Percentiles rank a stretch among this genome's conserved stretches.
Conservation (phyloP, 2,329 filamentous ascomycete species). For the Microdochium nivale region DNA sequence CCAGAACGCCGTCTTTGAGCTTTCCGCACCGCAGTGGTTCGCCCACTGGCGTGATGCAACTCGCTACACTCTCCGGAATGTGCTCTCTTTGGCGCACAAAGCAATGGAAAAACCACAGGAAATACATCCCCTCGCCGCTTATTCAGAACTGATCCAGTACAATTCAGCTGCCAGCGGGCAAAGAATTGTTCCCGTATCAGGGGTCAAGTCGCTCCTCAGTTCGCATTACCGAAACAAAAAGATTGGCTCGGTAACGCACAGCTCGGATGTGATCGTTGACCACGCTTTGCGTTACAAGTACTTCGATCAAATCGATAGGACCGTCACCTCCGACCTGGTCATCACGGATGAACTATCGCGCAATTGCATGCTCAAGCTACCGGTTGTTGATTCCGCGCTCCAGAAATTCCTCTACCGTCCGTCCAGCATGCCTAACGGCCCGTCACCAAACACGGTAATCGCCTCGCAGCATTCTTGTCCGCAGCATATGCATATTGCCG, state of each 20-base stretch:
- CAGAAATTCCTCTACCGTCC: conserved; percentile 29
- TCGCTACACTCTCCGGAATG: conserved; percentile 26
- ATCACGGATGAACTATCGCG: conserved; percentile 15
- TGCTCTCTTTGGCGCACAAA: conserved; percentile 21
- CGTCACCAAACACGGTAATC: conserved; percentile 40
- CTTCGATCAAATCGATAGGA: background rate
- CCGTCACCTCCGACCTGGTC: conserved; percentile 24
- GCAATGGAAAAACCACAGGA: conserved; percentile 21
- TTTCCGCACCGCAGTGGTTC: conserved; percentile 31
- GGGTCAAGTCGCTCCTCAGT: background rate
- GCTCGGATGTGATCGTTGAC: background rate
- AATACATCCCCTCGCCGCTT: conserved; percentile 14
- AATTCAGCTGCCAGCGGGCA: background rate
- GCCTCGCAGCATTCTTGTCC: conserved; percentile 40
- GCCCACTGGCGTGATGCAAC: conserved; percentile 40
- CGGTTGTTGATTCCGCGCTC: conserved; percentile 18
- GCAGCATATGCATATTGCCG: conserved; percentile 34
- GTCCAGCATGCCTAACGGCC: conserved; percentile 12
- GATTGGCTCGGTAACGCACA: background rate
- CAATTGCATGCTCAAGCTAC: conserved; percentile 10
- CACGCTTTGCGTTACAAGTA: background rate
- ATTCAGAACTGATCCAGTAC: background rate
- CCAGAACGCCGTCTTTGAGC: conserved; percentile 44
- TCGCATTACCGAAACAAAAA: background rate
- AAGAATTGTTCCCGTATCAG: background rate